phyloP scores from a whole-genome alignment of 2,329 filamentous ascomycete species.

The Fusarium papillatum region DNA sequence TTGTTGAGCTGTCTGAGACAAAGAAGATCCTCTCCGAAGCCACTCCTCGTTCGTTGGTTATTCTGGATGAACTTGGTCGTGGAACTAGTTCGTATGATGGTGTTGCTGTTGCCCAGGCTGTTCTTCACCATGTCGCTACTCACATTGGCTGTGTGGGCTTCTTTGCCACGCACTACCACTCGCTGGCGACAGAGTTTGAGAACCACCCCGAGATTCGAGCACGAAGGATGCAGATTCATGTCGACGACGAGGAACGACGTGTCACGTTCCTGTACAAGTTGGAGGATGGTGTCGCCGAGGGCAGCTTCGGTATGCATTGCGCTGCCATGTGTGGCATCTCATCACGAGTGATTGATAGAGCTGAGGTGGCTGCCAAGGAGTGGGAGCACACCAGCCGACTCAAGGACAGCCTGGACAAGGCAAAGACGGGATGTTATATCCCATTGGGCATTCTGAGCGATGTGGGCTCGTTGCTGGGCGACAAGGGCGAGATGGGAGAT shows the following conservation, averaged over 20 bases:
- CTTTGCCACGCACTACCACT: conserved; percentile 98
- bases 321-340: conserved; percentile 98
- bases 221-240: conserved; percentile 94
- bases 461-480: conserved; percentile 81
- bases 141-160: conserved; percentile 96
- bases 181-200: conserved; percentile 90
- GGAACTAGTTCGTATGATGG: conserved; percentile 97
- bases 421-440: conserved; percentile 83
- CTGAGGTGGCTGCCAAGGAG: conserved; percentile 88
- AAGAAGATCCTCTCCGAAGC: conserved; percentile 98
- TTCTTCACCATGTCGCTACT: conserved; percentile 94
- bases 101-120: conserved; percentile 95
- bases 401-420: conserved; percentile 88
- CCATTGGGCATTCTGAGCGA: conserved; percentile 91
- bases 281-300: conserved; percentile 93
- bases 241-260: conserved; percentile 85
- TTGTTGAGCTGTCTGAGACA: conserved; percentile 96
- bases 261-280: conserved; percentile 98
- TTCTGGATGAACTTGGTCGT: conserved; percentile 95
- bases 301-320: conserved; percentile 99
- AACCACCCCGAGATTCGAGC: conserved; percentile 89
- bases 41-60: conserved; percentile 93
- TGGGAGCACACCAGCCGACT: conserved; percentile 97
- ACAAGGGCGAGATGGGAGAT: conserved; percentile 62
- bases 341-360: conserved; percentile 83